phyloP scores from a whole-genome alignment of 1,284 basidiomycete species.

The Veloporphyrellus conicus region DNA sequence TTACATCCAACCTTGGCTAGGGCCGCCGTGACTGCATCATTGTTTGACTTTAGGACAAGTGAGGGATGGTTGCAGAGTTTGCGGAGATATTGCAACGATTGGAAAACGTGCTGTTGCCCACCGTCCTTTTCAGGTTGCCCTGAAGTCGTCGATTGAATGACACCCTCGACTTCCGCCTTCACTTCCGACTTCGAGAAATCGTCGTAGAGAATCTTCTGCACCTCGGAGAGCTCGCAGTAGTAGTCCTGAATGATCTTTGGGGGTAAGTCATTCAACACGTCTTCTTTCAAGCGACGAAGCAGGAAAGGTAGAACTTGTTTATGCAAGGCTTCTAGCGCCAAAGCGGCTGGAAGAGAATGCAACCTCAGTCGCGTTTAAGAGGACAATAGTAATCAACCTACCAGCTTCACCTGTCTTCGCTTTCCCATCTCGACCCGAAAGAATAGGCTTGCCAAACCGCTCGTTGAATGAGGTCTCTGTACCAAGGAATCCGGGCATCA shows the following conservation, averaged over 20 bases:
- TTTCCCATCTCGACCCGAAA: constrained; percentile 94
- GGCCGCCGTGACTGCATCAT: constrained; percentile 59
- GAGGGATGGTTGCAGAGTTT: constrained; percentile 98
- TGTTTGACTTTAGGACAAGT: constrained; percentile 73
- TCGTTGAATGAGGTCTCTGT: constrained; percentile 95
- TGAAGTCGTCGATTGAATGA: constrained; percentile 46
- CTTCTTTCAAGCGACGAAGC: constrained; percentile 93
- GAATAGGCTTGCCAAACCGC: constrained; percentile 92
- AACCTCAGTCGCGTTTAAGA: constrained; percentile 3
- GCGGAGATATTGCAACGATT: constrained; percentile 92
- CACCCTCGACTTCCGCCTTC: constrained; percentile 60
- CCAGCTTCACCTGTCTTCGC: constrained; percentile 92
- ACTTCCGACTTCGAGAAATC: constrained; percentile 85
- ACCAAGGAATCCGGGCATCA: constrained; percentile 99
- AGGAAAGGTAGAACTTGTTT: constrained; percentile 99
- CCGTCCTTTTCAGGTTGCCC: constrained; percentile 40
- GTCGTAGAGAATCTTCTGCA: constrained; percentile 93
- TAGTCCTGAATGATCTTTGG: constrained; percentile 99
- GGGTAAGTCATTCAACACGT: constrained; percentile 92
- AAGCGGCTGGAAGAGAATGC: constrained; percentile 54
- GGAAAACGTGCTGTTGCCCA: constrained; percentile 85
- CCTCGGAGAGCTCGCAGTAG: constrained; percentile 93
- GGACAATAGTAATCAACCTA: constrained; percentile 36
- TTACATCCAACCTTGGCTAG: constrained; percentile 53
- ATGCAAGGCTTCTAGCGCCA: constrained; percentile 93